Percentiles rank a stretch among this genome's conserved stretches.
Evolutionary conservation across 2,329 filamentous ascomycete genomes (phyloP).

Genomic region (Cytospora chrysosperma): DNA sequence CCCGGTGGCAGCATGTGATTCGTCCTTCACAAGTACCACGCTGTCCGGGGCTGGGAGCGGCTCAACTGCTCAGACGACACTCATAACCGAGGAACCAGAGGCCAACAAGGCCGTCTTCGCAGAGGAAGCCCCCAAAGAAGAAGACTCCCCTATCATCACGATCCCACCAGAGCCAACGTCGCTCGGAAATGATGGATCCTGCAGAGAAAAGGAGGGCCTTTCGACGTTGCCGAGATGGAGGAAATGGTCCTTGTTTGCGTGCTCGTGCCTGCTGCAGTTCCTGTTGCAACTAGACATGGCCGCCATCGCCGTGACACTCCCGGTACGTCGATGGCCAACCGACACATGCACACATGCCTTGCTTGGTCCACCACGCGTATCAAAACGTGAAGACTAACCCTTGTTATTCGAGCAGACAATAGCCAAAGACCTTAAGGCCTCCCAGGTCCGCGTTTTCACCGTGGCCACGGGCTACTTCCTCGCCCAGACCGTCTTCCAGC

Average conservation of each 20-base stretch:
- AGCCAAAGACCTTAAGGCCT: slow-evolving; percentile 24
- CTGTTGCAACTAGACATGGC: slow-evolving; percentile 28
- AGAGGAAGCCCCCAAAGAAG: background rate
- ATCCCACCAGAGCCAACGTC: background rate
- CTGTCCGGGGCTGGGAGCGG: background rate
- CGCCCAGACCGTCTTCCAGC: slow-evolving; percentile 29
- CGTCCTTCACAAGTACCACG: background rate
- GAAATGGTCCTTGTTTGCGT: slow-evolving; percentile 25
- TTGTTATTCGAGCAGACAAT: slow-evolving; percentile 22
- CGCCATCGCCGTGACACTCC: slow-evolving; percentile 27
- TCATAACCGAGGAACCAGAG: background rate
- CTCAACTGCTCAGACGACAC: background rate
- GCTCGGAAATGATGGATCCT: background rate
- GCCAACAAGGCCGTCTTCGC: background rate
- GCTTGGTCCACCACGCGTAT: too few relatives aligned
- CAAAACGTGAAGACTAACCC: background rate
- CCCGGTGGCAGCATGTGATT: background rate
- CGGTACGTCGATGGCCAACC: slow-evolving; percentile 22
- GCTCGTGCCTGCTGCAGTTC: slow-evolving; percentile 28
- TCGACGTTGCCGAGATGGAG: slow-evolving; percentile 12
- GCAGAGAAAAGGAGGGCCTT: background rate
- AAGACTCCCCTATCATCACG: background rate
- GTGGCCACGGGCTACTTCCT: slow-evolving; percentile 28
- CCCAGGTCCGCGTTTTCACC: slow-evolving; percentile 26
- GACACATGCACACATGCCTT: too few relatives aligned